Evolutionary conservation across 169 alveolate genomes (phyloP), one percentile per base, ranked within the genome.

Genomic region (Besnoitia besnoiti): DNA sequence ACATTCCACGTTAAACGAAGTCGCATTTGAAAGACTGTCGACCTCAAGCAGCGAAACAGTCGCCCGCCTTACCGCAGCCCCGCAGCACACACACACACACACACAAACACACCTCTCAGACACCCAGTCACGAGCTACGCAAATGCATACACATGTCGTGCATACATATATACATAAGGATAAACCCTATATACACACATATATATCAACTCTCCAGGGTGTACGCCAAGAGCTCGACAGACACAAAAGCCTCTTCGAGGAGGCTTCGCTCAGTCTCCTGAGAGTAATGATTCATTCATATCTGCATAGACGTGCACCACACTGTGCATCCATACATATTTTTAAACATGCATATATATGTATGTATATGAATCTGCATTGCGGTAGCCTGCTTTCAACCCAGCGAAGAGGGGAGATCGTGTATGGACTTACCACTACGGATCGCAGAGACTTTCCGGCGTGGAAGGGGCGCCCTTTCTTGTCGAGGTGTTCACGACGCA

Each of bases 401-500:
- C n/a, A n/a, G n/a, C n/a, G n/a, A n/a, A n/a, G n/a, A n/a, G n/a
- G n/a, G n/a, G n/a, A n/a, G n/a, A n/a, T n/a, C n/a, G n/a, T n/a
- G n/a, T n/a, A n/a, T n/a, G 1, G 67, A 19, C 67, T 55, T n/a
- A 55, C 67, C 67, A 55, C 67, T 21, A 55, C 33, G 30, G 67
- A n/a, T n/a, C 24, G 12, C 4, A 55, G 67, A 3, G n/a, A 19
- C 12, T 5, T 55, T 55, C 24, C 67, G 5, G 67, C 67, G 30
- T 5, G 33, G 75, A 42, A 47, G 37, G 73, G 75, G 3, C 14
- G 33, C 62, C 61, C 19, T 24, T 67, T 87, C 24, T 87, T 87
- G 77, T 87, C 91, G 16, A 61, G 42, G 59, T 87, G 91, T 61
- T 87, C 91, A 39, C 85, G 73, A 33, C 46, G 46, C 77, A 87